These are phyloP conservation scores for Prunus persica DNA, from an alignment of 306 rosid genomes.

Conservation along the genomic window DNA sequence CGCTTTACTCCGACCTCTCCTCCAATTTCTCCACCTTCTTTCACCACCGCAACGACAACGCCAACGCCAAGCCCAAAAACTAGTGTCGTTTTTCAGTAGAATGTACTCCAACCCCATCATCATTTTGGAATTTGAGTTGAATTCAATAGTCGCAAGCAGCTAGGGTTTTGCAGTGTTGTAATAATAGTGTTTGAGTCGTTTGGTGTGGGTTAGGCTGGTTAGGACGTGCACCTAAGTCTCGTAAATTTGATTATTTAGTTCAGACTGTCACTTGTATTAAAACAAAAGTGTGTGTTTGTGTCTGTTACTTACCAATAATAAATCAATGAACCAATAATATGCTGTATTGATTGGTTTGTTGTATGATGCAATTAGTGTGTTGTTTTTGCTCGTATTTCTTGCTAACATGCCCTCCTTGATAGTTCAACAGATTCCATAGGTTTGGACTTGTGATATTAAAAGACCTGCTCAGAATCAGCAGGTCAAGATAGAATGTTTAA, in stretches of 20 bases:
- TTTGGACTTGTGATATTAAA: too few species aligned
- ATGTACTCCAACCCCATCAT: background rate
- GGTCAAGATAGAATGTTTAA: too few species aligned
- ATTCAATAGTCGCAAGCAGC: background rate
- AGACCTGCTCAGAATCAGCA: too few species aligned
- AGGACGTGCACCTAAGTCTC: too few species aligned
- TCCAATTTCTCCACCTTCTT: constrained; percentile 52
- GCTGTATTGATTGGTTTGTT: too few species aligned
- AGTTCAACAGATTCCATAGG: too few species aligned
- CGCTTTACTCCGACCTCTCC: constrained; percentile 71
- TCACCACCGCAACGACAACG: constrained; percentile 22
- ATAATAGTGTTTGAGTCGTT: background rate
- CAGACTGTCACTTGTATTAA: too few species aligned
- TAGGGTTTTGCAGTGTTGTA: background rate
- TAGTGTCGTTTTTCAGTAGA: constrained; percentile 1
- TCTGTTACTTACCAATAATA: background rate
- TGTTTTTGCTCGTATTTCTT: constrained; percentile 7
- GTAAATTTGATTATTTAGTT: too few species aligned
- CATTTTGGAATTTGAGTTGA: background rate
- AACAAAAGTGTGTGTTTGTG: too few species aligned
- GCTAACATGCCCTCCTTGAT: too few species aligned
- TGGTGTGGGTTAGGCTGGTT: too few species aligned
- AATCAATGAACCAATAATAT: background rate
- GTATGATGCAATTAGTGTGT: constrained; percentile 27
- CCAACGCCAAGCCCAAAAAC: background rate